These are phyloP conservation scores for Pseudocercospora crystallina DNA, from an alignment of 2,329 filamentous ascomycete genomes.

Conservation along the genomic window DNA sequence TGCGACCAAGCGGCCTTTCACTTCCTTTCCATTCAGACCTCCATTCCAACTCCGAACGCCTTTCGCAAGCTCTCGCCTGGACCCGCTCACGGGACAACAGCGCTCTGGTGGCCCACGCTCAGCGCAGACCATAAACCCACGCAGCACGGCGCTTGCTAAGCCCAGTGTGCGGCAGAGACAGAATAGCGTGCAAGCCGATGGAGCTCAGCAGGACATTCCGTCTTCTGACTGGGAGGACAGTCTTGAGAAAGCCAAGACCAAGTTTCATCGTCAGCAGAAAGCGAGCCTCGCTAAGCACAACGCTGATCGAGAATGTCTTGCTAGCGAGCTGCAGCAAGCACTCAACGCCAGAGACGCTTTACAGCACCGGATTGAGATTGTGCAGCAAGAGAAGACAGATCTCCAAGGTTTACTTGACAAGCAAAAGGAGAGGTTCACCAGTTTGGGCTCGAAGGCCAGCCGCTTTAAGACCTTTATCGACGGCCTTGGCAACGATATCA, in stretches of 20 bases:
- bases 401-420: constrained; percentile 11
- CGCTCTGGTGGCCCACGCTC: no score
- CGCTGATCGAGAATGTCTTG: constrained; percentile 1
- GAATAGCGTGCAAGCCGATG: no score
- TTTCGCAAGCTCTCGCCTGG: no score
- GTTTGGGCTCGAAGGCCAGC: constrained; percentile 15
- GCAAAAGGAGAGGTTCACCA: constrained; percentile 14
- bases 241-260: background rate
- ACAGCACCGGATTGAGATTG: background rate
- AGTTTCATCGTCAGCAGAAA: background rate
- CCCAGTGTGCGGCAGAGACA: no score
- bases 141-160: no score
- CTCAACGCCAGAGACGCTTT: background rate
- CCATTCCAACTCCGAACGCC: no score
- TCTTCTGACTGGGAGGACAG: constrained; percentile 3
- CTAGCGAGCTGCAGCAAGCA: constrained; percentile 3
- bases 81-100: no score
- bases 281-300: constrained; percentile 1
- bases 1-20: no score
- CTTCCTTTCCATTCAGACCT: no score
- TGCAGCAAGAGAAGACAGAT: constrained; percentile 15
- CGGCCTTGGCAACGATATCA: constrained; percentile 26
- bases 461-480: constrained; percentile 26
- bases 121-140: no score
- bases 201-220: background rate